Percentiles rank a stretch among this genome's conserved stretches.
Evolutionary conservation across 1,284 basidiomycete species (phyloP).

Genomic region (Tylopilus sp.): DNA sequence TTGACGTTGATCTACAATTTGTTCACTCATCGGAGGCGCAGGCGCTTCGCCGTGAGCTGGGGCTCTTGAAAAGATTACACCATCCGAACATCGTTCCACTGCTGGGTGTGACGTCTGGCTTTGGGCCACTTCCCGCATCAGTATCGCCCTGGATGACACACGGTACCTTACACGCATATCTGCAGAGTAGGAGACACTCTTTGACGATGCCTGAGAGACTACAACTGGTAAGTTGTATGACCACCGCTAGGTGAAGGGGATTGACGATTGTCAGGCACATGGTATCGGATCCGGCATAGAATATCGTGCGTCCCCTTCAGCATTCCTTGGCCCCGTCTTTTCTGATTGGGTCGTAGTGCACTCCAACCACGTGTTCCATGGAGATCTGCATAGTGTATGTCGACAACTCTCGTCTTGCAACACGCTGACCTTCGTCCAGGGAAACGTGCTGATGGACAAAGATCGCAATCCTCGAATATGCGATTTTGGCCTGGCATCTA

Average conservation of each 20-base stretch:
- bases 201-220: background rate
- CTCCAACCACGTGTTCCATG: constrained; percentile 14
- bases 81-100: constrained; percentile 17
- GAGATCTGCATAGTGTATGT: background rate
- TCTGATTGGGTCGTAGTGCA: constrained; percentile 23
- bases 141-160: constrained; percentile 11
- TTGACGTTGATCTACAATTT: too few relatives aligned
- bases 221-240: background rate
- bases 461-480: constrained; percentile 7
- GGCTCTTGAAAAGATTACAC: constrained; percentile 11
- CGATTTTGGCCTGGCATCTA: background rate
- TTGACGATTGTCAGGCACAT: constrained; percentile 1
- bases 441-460: constrained; percentile 19
- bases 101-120: constrained; percentile 11
- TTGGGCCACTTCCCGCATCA: constrained; percentile 1
- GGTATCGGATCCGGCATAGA: constrained; percentile 11
- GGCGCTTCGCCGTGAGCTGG: constrained; percentile 13
- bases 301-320: constrained; percentile 10
- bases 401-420: background rate
- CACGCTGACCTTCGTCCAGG: constrained; percentile 1
- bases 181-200: background rate
- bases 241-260: background rate
- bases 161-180: constrained; percentile 12
- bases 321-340: rapidly evolving
- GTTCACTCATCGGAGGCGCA: background rate